Evolutionary conservation across 1,284 basidiomycete genomes (phyloP).

Genomic region (Papiliotrema terrestris): DNA sequence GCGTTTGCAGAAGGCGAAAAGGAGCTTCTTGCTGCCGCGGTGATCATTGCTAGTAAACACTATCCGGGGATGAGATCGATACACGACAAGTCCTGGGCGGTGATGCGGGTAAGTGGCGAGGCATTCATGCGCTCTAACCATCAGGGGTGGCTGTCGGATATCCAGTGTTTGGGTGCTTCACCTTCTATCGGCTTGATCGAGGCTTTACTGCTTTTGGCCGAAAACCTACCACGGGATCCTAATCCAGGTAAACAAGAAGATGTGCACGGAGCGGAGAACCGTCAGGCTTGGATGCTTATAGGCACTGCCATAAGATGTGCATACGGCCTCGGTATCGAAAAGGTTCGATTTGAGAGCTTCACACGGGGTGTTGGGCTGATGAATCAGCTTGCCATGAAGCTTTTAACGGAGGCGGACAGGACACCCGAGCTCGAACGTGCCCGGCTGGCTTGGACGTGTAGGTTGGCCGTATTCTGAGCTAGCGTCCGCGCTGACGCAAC

Average conservation of each 20-base stretch:
- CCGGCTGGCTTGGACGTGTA: conserved; percentile 47
- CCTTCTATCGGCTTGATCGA: conserved; percentile 46
- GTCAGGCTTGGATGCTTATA: conserved; percentile 48
- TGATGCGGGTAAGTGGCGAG: conserved; percentile 39
- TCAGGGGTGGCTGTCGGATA: conserved; percentile 42
- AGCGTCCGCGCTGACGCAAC: neutral
- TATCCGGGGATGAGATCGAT: conserved; percentile 37
- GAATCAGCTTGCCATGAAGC: conserved; percentile 27
- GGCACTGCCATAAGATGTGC: conserved; percentile 44
- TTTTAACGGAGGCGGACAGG: conserved; percentile 33
- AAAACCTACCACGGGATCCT: conserved; percentile 46
- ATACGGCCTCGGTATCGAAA: conserved; percentile 45
- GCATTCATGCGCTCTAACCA: neutral
- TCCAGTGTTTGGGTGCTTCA: conserved; percentile 42
- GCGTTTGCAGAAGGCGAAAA: conserved; percentile 47
- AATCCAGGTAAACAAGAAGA: conserved; percentile 24
- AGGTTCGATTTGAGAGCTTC: conserved; percentile 17
- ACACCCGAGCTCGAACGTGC: conserved; percentile 42
- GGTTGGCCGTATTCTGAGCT: conserved; percentile 13
- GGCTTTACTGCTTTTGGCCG: conserved; percentile 43
- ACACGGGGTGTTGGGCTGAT: neutral
- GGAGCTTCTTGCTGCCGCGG: conserved; percentile 47
- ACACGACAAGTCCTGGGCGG: conserved; percentile 40
- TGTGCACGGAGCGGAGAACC: conserved; percentile 42
- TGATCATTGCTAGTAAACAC: conserved; percentile 49